Evolutionary conservation across 1,284 basidiomycete genomes (phyloP).

Genomic region (Ustilago crameri): DNA sequence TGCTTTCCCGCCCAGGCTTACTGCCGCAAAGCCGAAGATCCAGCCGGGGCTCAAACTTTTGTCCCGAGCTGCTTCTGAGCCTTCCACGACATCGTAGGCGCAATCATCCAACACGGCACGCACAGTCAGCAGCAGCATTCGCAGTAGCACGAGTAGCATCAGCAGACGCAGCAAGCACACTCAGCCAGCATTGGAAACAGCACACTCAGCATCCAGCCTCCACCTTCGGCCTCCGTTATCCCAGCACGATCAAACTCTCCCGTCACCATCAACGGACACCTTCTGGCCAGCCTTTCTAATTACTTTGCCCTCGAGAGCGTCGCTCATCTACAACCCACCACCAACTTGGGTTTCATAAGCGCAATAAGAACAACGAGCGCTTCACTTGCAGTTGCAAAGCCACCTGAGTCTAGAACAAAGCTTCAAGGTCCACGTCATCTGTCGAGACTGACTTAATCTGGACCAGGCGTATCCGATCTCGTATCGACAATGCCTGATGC

Average conservation of each 20-base stretch:
- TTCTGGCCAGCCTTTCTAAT: not conserved
- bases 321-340: slow-evolving; percentile 7
- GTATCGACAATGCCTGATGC: not conserved
- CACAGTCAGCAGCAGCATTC: not conserved
- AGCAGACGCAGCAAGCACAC: not conserved
- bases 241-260: slow-evolving; percentile 1
- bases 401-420: too few relatives aligned
- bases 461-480: not conserved
- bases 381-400: not conserved
- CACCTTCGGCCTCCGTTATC: too few relatives aligned
- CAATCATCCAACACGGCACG: not conserved
- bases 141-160: slow-evolving; percentile 2
- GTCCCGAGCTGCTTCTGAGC: slow-evolving; percentile 1
- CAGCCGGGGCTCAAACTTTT: not conserved
- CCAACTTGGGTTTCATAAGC: slow-evolving; percentile 6
- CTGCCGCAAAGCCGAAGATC: slow-evolving; percentile 3
- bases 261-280: not conserved
- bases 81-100: not conserved
- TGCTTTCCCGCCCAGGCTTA: slow-evolving; percentile 10
- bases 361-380: not conserved
- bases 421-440: not conserved
- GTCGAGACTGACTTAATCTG: not conserved
- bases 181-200: slow-evolving; percentile 1
- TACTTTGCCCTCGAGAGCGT: not conserved
- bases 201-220: not conserved